Base-by-base conservation (phyloP, 2,329 filamentous ascomycete genomes). In the Claviceps fusiformis region DNA sequence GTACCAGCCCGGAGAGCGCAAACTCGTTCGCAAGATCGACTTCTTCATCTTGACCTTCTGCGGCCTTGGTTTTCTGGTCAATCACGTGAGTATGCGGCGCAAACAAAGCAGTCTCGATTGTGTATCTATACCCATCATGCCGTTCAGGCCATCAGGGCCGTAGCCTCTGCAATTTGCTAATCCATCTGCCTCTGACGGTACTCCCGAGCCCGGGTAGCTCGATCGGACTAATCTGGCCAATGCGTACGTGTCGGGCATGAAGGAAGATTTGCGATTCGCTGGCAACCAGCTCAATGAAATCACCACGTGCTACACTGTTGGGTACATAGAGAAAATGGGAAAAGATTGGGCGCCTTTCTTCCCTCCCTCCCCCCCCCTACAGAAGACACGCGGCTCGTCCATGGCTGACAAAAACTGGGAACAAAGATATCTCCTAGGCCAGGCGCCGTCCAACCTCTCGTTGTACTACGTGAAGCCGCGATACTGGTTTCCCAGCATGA, bases 391-490 rank as follows among this genome's bases (percentile, higher is more conserved):
- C 24, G 24, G 24, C 24, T 24, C 24, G 24, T 24, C 24, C 24
- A 24, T 24, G 24, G 24, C 24, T 24, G 24, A 24, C 24, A 24
- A 24, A 24, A 0, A 24, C 24, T 24, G 24, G 24, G 2, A 10
- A 35, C 19, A 31, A 31, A 67, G 68, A 15, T 74, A 75, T 54
- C 67, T 75, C 31, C 62, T 84, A 3, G 81, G 82, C 0, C 81
- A 85, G 63, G 70, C 84, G n/a, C 81, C 81, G 0, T 79, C 75
- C 51, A 83, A 83, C 61, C 65, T 85, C 6, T 80, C 80, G 3
- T 71, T 87, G 5, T 79, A 85, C 64, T 82, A 84, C 60, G 64
- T 86, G 57, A 76, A 76, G 53, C 83, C 82, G 1, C 74, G 82
- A n/a, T 71, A 79, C 58, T 85, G 80, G 70, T 83, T 83, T 61